Conservation (phyloP, 305 asterid species). For the Ajuga reptans region DNA sequence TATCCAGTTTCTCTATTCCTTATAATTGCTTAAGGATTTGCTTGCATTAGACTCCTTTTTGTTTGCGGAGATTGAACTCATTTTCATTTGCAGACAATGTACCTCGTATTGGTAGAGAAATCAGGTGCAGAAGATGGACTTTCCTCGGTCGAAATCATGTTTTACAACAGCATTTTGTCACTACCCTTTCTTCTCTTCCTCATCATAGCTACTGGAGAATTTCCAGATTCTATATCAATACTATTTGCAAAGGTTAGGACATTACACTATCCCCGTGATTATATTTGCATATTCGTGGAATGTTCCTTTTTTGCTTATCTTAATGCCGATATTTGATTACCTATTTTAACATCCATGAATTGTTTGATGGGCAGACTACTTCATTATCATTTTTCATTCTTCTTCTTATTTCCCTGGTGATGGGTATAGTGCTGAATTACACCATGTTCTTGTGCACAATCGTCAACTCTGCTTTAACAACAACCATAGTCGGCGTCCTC, state of each 20-base stretch:
- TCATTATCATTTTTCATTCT: constrained; percentile 51
- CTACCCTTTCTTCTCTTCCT: constrained; percentile 77
- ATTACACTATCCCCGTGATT: constrained; percentile 14
- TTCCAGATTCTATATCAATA: constrained; percentile 60
- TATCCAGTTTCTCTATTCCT: neutral
- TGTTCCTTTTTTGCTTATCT: neutral
- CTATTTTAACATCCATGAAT: neutral
- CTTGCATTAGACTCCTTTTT: constrained; percentile 5
- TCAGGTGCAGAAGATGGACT: constrained; percentile 97
- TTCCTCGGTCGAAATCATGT: constrained; percentile 84
- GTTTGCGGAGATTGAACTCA: too few relatives aligned
- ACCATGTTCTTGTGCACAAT: constrained; percentile 95
- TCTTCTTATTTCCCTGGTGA: constrained; percentile 75
- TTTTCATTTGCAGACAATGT: constrained; percentile 68
- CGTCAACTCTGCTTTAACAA: constrained; percentile 91
- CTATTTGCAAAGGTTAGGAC: constrained; percentile 62
- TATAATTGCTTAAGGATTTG: neutral
- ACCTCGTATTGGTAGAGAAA: constrained; percentile 88
- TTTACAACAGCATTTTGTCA: constrained; percentile 75
- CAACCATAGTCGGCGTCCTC: constrained; percentile 95
- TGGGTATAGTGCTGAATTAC: constrained; percentile 85
- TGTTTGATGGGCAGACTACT: constrained; percentile 48
- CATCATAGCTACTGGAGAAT: constrained; percentile 82
- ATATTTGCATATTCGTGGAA: neutral
- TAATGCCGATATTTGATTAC: neutral